Percentiles rank a stretch among this genome's conserved stretches.
These are phyloP conservation scores for Claviceps africana DNA, from an alignment of 2,329 filamentous ascomycete species.

Conservation along the genomic window DNA sequence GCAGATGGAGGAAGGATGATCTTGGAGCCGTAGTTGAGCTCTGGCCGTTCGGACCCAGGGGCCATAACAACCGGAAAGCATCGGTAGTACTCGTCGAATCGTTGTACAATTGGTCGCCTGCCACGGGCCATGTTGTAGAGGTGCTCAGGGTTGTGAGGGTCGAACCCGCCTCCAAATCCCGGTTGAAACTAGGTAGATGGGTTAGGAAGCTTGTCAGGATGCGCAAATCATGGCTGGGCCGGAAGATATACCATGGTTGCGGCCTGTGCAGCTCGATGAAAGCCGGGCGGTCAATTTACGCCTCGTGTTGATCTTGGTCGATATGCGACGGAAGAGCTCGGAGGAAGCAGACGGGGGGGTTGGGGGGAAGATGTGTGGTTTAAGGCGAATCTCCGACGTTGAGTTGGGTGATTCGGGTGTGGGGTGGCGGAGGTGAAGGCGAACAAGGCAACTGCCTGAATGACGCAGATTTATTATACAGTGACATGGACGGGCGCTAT, in stretches of 20 bases:
- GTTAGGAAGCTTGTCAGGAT: background rate
- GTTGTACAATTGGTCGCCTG: conserved; percentile 44
- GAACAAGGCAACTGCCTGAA: conserved; percentile 7
- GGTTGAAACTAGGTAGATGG: conserved; percentile 8
- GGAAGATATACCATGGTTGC: background rate
- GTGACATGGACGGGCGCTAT: background rate
- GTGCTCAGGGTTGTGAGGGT: conserved; percentile 33
- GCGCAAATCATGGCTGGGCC: background rate
- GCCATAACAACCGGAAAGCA: conserved; percentile 95
- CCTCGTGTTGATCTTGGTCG: background rate
- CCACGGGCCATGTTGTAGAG: conserved; percentile 35
- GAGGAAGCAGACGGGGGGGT: background rate
- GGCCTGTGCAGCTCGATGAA: background rate
- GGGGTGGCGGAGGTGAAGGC: conserved; percentile 2
- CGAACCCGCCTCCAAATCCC: conserved; percentile 28
- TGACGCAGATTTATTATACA: conserved; percentile 6
- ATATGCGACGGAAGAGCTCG: background rate
- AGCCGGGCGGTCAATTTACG: background rate
- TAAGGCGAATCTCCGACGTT: background rate
- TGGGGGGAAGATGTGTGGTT: background rate
- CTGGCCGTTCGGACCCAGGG: conserved; percentile 72
- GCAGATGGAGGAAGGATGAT: conserved; percentile 94
- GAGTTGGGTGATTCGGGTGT: background rate
- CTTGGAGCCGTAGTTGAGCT: conserved; percentile 93
- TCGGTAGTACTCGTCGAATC: conserved; percentile 97